Conservation (phyloP, 179 eudicot species). For the Nepenthes alata region DNA sequence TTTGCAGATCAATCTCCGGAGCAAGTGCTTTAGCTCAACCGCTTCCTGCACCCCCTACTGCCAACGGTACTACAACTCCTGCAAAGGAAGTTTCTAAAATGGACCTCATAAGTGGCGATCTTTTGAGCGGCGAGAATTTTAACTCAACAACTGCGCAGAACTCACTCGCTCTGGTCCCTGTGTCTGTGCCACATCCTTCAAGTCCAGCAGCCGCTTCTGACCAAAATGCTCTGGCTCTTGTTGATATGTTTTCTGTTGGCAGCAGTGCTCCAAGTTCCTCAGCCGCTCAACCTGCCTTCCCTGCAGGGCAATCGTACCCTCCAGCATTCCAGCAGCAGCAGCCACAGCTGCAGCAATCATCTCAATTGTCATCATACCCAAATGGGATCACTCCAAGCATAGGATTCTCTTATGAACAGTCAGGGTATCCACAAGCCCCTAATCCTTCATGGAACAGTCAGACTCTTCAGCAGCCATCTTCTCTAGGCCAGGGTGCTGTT, state of each 20-base stretch:
- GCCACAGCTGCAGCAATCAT: conserved; percentile 44
- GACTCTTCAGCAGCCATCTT: conserved; percentile 23
- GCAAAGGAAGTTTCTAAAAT: conserved; percentile 32
- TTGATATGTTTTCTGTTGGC: conserved; percentile 58
- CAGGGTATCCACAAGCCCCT: conserved; percentile 33
- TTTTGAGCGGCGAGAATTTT: conserved; percentile 68
- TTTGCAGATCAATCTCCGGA: conserved; percentile 49
- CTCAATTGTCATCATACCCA: conserved; percentile 31
- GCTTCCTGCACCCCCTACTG: conserved; percentile 36
- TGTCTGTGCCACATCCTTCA: conserved; percentile 48
- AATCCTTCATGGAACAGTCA: conserved; percentile 63
- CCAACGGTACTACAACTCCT: conserved; percentile 32
- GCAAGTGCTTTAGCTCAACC: conserved; percentile 25
- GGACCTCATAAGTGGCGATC: conserved; percentile 69
- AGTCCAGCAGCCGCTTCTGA: conserved; percentile 50
- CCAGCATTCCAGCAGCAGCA: conserved; percentile 32
- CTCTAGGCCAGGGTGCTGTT: conserved; percentile 37
- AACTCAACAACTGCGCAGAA: conserved; percentile 43
- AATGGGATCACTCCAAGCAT: conserved; percentile 46
- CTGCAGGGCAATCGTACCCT: conserved; percentile 41
- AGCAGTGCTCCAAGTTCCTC: conserved; percentile 18
- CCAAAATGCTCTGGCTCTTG: conserved; percentile 75
- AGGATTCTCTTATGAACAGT: conserved; percentile 42
- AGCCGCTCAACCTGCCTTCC: conserved; percentile 28
- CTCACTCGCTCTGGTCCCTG: conserved; percentile 72